Evolutionary conservation across 2,329 filamentous ascomycete species (phyloP).

Genomic region (Biscogniauxia sp.): DNA sequence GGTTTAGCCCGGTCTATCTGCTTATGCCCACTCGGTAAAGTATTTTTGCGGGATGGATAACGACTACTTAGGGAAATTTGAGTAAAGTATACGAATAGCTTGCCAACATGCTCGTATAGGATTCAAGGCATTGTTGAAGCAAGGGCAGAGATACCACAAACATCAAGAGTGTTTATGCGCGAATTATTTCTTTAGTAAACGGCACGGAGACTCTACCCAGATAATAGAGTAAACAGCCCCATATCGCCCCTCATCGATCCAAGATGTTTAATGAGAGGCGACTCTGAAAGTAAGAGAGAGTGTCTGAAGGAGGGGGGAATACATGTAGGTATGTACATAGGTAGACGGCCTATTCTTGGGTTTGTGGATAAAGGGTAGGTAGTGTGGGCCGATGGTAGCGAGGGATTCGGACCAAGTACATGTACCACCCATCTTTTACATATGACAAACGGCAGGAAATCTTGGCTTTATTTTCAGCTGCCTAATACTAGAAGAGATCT

Average conservation of each 20-base stretch:
- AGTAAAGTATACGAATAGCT: not conserved
- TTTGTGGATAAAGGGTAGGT: conserved; percentile 1
- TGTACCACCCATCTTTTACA: not conserved
- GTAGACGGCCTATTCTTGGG: conserved; percentile 2
- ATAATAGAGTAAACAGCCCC: not conserved
- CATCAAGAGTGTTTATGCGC: too few relatives aligned
- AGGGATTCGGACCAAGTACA: conserved; percentile 1
- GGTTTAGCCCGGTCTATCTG: not conserved
- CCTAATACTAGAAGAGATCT: not conserved
- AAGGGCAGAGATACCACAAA: too few relatives aligned
- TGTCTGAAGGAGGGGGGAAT: not conserved
- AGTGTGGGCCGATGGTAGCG: conserved; percentile 2
- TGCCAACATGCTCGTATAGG: not conserved
- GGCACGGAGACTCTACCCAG: not conserved
- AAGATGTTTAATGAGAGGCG: not conserved
- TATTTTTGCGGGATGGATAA: not conserved
- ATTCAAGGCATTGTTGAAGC: not conserved
- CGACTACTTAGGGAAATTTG: not conserved
- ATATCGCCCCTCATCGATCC: not conserved
- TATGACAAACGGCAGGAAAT: not conserved
- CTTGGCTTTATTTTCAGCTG: not conserved
- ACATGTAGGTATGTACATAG: not conserved
- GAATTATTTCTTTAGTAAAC: too few relatives aligned
- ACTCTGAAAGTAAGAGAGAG: not conserved
- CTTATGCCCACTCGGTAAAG: not conserved